Base-by-base conservation (phyloP, 495 filamentous ascomycete species). In the Penicillium riverlandense region DNA sequence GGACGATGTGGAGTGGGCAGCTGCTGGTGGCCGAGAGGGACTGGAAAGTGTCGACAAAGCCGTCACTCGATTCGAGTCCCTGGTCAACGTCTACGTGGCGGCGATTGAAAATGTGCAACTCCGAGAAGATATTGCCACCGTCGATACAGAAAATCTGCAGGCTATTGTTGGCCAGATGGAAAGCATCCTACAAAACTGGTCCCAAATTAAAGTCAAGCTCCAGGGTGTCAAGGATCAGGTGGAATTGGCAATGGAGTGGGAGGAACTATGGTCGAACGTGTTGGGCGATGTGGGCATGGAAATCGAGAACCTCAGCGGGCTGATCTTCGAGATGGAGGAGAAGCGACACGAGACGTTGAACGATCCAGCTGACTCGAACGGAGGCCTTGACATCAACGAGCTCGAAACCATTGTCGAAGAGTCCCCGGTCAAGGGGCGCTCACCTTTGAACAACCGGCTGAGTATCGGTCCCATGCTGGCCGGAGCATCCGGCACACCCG, bases 251-350 rank as follows among this genome's bases (percentile, higher is more conserved):
- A 90, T 96, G 88, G 92, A 98, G 53, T 98, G 91, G 91, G 90
- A 95, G 60, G 92, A 97, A 67, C 72, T 98, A 14, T 96, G 91
- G 90, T 86, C 85, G 51, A 87, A 75, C 57, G 89, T 97, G 13
- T 69, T 98, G 12, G 90, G 91, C 31, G 91, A 97, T 64, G 96
- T 98, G 36, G 85, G 87, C 32, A 77, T 83, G 42, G 92, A 98
- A 63, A 78, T 96, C 61, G 88, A 95, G 46, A 83, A 84, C 8
- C 77, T 96, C 10, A 78, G 80, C 58, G 75, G 82, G 29, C 67
- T 94, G 34, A 84, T 97, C 30, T 96, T 96, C 53, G 90, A 97
- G 59, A 94, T 97, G 87, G 91, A 98, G 63, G 91, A 96, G 65
- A 80, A 85, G 44, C 72, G 92, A 35, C 90, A 97, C 54, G 83